Conservation (phyloP, 371 early-diverging fungal species). For the Mortierella sp. region DNA sequence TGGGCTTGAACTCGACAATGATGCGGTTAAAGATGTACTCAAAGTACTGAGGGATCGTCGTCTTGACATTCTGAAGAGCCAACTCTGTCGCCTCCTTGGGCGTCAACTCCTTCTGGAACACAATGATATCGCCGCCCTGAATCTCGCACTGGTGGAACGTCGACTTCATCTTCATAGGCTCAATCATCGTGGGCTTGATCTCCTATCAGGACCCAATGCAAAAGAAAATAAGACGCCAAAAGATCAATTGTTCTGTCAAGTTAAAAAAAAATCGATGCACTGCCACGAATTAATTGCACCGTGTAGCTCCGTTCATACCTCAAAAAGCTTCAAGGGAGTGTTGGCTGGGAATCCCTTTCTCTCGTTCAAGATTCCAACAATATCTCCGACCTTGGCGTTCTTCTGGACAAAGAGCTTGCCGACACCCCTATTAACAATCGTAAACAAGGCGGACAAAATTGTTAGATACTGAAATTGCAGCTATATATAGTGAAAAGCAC, state of each 20-base stretch:
- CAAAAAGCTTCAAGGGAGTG: constrained; percentile 76
- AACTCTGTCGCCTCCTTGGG: constrained; percentile 60
- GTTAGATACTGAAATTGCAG: too few species aligned
- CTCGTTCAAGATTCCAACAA: constrained; percentile 70
- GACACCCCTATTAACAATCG: constrained; percentile 62
- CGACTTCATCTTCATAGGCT: constrained; percentile 67
- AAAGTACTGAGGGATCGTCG: constrained; percentile 77
- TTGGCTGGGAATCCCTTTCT: constrained; percentile 68
- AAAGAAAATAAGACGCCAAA: background rate
- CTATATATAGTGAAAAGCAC: too few species aligned
- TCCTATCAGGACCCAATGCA: constrained; percentile 62
- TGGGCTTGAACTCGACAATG: constrained; percentile 76
- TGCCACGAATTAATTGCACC: background rate
- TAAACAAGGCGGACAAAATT: background rate
- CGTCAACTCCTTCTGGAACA: constrained; percentile 74
- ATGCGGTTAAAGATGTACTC: constrained; percentile 76
- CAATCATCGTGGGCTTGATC: constrained; percentile 91
- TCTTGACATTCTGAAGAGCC: constrained; percentile 27
- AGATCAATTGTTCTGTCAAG: background rate
- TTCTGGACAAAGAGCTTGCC: constrained; percentile 74
- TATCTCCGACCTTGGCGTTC: constrained; percentile 72
- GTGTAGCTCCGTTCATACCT: constrained; percentile 59
- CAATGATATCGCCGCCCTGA: constrained; percentile 92
- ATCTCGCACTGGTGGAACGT: constrained; percentile 84
- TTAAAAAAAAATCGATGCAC: background rate